Conservation (phyloP, 768 basidiomycete genomes). For the Trametes cinnabarina region DNA sequence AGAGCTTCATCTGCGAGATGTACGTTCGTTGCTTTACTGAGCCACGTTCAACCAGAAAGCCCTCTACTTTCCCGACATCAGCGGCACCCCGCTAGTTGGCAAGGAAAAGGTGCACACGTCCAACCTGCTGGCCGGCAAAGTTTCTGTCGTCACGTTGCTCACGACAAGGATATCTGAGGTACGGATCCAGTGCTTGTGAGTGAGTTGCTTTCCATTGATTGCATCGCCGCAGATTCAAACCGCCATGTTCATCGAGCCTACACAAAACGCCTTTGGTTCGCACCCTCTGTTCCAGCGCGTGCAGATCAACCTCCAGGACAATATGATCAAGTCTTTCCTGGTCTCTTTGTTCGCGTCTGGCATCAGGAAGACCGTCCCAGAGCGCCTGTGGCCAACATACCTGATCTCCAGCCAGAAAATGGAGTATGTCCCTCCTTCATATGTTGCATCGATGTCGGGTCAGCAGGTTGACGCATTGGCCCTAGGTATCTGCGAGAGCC, state of each 20-base stretch:
- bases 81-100: constrained; percentile 63
- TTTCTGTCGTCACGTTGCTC: constrained; percentile 82
- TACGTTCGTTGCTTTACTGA: too few relatives aligned
- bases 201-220: neutral
- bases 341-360: constrained; percentile 80
- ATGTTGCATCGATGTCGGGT: too few relatives aligned
- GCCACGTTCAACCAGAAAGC: constrained; percentile 59
- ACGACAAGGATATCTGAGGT: constrained; percentile 89
- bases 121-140: constrained; percentile 66
- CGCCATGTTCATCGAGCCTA: constrained; percentile 61
- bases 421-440: constrained; percentile 39
- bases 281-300: constrained; percentile 69
- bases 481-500: constrained; percentile 67
- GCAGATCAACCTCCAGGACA: constrained; percentile 93
- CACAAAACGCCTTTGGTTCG: constrained; percentile 48
- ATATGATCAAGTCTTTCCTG: constrained; percentile 86
- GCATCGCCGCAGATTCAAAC: constrained; percentile 62
- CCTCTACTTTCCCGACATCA: constrained; percentile 85
- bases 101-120: constrained; percentile 68
- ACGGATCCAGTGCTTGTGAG: constrained; percentile 8
- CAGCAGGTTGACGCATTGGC: neutral
- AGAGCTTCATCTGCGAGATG: too few relatives aligned
- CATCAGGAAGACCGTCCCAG: constrained; percentile 65
- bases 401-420: constrained; percentile 80
- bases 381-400: constrained; percentile 65